These are phyloP conservation scores for Daldinia concentrica DNA, from an alignment of 495 filamentous ascomycete species.

Conservation along the genomic window DNA sequence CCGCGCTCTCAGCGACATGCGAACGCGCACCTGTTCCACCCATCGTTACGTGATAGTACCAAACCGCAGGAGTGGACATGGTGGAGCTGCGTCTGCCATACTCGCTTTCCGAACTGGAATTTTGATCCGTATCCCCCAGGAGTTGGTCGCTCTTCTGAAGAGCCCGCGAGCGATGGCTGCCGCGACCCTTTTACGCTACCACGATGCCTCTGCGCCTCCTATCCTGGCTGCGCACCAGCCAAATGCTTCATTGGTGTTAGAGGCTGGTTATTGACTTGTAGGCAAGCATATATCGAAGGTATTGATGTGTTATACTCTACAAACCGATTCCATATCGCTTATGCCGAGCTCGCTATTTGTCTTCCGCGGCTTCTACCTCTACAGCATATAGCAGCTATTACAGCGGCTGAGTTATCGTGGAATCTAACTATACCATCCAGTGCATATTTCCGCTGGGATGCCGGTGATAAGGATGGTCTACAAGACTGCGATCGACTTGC, in stretches of 20 bases:
- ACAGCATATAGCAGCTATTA: neutral
- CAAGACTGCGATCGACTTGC: neutral
- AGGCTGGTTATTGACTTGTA: conserved; percentile 38
- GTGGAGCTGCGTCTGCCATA: conserved; percentile 41
- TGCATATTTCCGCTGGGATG: neutral
- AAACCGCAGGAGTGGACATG: conserved; percentile 30
- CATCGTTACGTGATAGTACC: conserved; percentile 8
- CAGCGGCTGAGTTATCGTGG: neutral
- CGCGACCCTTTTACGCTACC: neutral
- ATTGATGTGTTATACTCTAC: conserved; percentile 35
- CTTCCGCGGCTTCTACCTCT: neutral
- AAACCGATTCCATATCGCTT: conserved; percentile 32
- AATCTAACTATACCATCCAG: neutral
- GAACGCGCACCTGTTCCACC: neutral
- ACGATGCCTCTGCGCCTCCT: conserved; percentile 2
- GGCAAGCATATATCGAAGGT: conserved; percentile 40
- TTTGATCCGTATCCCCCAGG: neutral
- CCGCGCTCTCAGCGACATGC: neutral
- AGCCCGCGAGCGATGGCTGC: conserved; percentile 2
- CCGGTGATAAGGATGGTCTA: neutral
- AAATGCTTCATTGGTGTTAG: conserved; percentile 36
- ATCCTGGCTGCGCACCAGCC: conserved; percentile 21
- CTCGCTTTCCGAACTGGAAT: neutral
- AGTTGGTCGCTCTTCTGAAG: neutral
- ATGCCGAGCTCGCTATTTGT: neutral